Evolutionary conservation across 768 basidiomycete genomes (phyloP).

Genomic region (Mycena metata): DNA sequence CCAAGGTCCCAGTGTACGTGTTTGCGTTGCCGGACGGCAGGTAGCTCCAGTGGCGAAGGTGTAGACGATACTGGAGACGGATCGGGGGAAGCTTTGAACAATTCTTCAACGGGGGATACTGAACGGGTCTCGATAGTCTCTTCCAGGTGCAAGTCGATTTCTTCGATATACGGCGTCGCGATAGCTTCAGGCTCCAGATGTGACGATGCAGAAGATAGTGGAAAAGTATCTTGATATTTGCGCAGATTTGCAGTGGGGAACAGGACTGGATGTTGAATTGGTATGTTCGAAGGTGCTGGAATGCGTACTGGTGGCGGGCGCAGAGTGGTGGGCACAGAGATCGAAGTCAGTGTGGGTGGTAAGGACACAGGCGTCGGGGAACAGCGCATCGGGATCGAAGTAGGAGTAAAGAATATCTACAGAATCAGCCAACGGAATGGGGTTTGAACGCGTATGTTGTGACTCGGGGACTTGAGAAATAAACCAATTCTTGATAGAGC

Average conservation of each 20-base stretch:
- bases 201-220: no score
- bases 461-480: not conserved
- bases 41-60: not conserved
- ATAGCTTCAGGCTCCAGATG: not conserved
- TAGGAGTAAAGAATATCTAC: not conserved
- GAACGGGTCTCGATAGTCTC: not conserved
- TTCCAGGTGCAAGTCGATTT: not conserved
- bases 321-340: no score
- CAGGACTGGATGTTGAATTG: not conserved
- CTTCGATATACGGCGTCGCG: not conserved
- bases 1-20: not conserved
- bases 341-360: no score
- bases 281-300: not conserved
- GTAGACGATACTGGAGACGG: not conserved
- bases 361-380: no score
- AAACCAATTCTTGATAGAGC: slow-evolving; percentile 28
- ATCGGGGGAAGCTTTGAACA: not conserved
- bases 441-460: slow-evolving; percentile 6
- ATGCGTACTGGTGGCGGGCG: no score
- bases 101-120: no score
- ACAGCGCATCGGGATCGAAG: no score
- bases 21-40: not conserved
- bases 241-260: no score
- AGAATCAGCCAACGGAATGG: slow-evolving; percentile 2
- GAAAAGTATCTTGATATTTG: no score